These are phyloP conservation scores for Gossypium thurberi DNA, from an alignment of 345 rosid genomes.

Conservation along the genomic window DNA sequence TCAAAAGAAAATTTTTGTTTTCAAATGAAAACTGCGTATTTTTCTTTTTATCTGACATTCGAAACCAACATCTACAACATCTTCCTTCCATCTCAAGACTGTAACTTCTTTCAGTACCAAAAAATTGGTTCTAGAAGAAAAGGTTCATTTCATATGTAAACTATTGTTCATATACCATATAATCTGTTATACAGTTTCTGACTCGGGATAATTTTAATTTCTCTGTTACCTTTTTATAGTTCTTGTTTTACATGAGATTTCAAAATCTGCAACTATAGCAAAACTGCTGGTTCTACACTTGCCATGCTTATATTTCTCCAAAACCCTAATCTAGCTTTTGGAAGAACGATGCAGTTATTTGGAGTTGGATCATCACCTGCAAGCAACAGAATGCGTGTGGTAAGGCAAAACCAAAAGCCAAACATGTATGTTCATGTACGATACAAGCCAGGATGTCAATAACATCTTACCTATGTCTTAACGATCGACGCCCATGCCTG, in stretches of 20 bases:
- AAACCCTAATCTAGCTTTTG: neutral
- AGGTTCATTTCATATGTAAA: neutral
- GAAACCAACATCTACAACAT: too few relatives aligned
- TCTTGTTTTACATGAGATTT: neutral
- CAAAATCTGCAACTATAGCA: neutral
- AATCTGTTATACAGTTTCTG: neutral
- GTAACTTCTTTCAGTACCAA: too few relatives aligned
- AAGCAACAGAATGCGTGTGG: neutral
- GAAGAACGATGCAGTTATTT: neutral
- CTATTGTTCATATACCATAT: neutral
- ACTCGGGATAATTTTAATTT: neutral
- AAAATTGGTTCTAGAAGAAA: neutral
- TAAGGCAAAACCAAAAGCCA: neutral
- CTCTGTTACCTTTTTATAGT: neutral
- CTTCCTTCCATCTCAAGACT: too few relatives aligned
- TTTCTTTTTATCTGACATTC: too few relatives aligned
- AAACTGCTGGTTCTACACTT: neutral
- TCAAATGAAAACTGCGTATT: too few relatives aligned
- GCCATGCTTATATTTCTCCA: neutral
- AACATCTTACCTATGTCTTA: conserved; percentile 3
- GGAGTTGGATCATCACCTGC: neutral
- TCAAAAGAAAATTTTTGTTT: too few relatives aligned
- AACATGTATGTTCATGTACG: neutral
- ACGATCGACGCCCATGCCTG: neutral
- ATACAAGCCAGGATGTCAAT: neutral